Base-by-base conservation (phyloP, 2,329 filamentous ascomycete genomes). In the Bipolaris victoriae region DNA sequence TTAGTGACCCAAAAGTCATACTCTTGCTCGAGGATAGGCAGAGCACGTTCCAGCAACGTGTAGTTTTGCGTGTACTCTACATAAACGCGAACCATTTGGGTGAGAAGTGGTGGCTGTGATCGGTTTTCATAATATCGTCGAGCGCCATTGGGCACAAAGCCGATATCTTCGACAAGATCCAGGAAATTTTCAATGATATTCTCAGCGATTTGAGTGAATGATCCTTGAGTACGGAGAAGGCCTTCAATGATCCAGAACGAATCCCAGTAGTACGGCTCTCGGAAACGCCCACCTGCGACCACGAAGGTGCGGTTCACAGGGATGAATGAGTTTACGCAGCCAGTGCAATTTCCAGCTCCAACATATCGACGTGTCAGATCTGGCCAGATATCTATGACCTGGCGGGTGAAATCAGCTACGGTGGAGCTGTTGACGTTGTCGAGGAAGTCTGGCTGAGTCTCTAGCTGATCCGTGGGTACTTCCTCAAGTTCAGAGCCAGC, bases 241-340 rank as follows among this genome's bases (percentile, higher is more conserved):
- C 88, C 88, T 74, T 88, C 84, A 45, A 90, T 65, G 47, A 89
- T 88, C 86, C 86, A 89, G 76, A 84, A 89, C 31, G 85, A 87
- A 71, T 90, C 87, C 87, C 87, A 90, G 72, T 90, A 90, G 69
- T 90, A 90, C 1, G 86, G 82, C 73, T 90, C 88, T 33, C 87
- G 81, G 78, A 90, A 90, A 29, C 88, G 85, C n/a, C 88, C 87
- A 11, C 87, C 87, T 3, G 87, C 87, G 15, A 90, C 83, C n/a
- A 90, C 86, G 66, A 90, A 90, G 3, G 86, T 87, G 55, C 85
- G 83, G 66, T 88, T 88, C 57, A 90, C 70, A 6, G 86, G 85
- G 54, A 90, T 84, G 74, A 88, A 89, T 69, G 86, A 89, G 65
- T 82, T 82, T 33, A 86, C 85, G 60, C 87, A 90, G 33, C 80